phyloP scores from a whole-genome alignment of 768 basidiomycete species.

The Leccinum barrowsii region DNA sequence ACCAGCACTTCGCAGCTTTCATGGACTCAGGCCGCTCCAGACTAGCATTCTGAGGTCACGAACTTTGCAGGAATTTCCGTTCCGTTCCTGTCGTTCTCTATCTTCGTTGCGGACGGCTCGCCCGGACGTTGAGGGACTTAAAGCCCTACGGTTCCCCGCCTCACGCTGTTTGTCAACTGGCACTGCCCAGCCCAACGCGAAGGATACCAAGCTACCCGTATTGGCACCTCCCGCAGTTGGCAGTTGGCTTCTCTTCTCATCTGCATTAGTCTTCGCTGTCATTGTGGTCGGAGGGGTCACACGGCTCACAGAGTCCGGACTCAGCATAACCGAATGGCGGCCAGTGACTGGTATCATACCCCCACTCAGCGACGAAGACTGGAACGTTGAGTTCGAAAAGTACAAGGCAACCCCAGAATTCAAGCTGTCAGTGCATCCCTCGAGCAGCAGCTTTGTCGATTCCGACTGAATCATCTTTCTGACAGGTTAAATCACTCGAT shows the following conservation, averaged over 20 bases:
- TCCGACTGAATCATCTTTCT: neutral
- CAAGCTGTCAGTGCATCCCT: conserved; percentile 64
- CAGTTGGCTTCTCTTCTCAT: conserved; percentile 82
- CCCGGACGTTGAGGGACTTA: neutral
- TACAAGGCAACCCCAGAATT: conserved; percentile 95
- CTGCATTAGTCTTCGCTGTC: conserved; percentile 84
- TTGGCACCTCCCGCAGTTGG: conserved; percentile 70
- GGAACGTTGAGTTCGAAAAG: conserved; percentile 89
- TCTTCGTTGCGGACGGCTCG: conserved; percentile 4
- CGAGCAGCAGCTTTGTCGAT: neutral
- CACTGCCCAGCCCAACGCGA: conserved; percentile 12
- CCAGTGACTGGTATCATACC: conserved; percentile 88
- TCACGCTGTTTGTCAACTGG: conserved; percentile 41
- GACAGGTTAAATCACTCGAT: conserved; percentile 85
- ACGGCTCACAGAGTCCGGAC: conserved; percentile 92
- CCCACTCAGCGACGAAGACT: conserved; percentile 70
- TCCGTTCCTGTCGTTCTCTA: conserved; percentile 3
- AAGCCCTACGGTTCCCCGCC: conserved; percentile 20
- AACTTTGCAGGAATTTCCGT: neutral
- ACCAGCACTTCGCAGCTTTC: conserved; percentile 12
- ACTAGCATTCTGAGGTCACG: conserved; percentile 8
- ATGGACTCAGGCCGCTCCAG: neutral
- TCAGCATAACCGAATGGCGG: conserved; percentile 98
- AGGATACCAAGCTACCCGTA: conserved; percentile 42
- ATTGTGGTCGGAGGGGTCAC: conserved; percentile 96